Percentiles rank a stretch among this genome's conserved stretches.
phyloP scores from a whole-genome alignment of 768 basidiomycete genomes.

The Termitomyces sp. region DNA sequence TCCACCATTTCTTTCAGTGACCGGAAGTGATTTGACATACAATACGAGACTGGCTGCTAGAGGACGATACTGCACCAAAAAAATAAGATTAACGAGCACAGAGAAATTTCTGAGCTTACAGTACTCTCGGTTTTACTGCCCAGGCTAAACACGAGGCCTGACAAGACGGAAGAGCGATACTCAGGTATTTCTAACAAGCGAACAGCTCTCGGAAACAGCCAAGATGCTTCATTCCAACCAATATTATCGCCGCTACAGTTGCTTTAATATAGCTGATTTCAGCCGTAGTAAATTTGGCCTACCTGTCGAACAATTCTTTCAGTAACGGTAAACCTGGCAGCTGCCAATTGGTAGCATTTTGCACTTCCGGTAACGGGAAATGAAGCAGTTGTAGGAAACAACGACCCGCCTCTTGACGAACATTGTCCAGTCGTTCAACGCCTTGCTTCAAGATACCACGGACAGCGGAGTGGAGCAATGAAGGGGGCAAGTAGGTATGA shows the following conservation, averaged over 20 bases:
- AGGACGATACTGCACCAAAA: conserved; percentile 56
- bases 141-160: conserved; percentile 73
- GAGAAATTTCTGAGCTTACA: conserved; percentile 39
- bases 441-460: conserved; percentile 81
- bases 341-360: conserved; percentile 41
- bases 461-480: conserved; percentile 50
- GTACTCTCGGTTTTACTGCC: conserved; percentile 83
- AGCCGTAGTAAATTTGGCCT: conserved; percentile 11
- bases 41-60: conserved; percentile 54
- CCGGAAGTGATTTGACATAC: conserved; percentile 52
- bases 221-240: conserved; percentile 67
- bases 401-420: conserved; percentile 74
- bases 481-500: conserved; percentile 54
- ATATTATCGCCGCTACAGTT: conserved; percentile 29
- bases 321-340: conserved; percentile 44
- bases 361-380: conserved; percentile 36
- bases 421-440: conserved; percentile 86
- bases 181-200: conserved; percentile 54
- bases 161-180: conserved; percentile 60
- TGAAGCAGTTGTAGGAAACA: conserved; percentile 49
- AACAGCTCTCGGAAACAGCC: conserved; percentile 73
- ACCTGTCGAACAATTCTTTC: conserved; percentile 50
- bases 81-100: conserved; percentile 2
- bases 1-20: conserved; percentile 20
- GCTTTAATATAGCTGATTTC: background rate